Percentiles rank a stretch among this genome's conserved stretches.
These are phyloP conservation scores for Termitomyces sp. DNA, from an alignment of 768 basidiomycete genomes.

Conservation along the genomic window DNA sequence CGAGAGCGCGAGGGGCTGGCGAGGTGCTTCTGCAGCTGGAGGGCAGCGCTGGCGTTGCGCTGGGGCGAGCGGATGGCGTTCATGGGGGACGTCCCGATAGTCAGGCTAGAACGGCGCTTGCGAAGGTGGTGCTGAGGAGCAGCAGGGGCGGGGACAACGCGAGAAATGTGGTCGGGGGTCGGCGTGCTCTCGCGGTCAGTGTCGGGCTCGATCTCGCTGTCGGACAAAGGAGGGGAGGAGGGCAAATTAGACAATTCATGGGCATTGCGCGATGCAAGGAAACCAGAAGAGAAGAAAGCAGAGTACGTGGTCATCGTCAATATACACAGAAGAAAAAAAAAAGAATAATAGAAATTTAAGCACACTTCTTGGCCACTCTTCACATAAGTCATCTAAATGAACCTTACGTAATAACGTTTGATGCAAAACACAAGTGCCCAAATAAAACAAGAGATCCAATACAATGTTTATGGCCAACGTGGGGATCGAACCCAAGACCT, in stretches of 20 bases:
- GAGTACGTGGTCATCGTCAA: constrained; percentile 44
- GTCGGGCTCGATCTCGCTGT: constrained; percentile 30
- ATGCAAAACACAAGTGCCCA: background rate
- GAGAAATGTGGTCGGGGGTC: constrained; percentile 12
- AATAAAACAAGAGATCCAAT: too few species aligned
- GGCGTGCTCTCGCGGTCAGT: constrained; percentile 18
- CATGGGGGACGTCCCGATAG: constrained; percentile 47
- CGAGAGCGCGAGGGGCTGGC: constrained; percentile 35
- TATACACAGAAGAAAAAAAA: constrained; percentile 2
- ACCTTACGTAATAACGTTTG: constrained; percentile 7
- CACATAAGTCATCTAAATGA: background rate
- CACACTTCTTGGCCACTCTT: background rate
- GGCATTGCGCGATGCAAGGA: constrained; percentile 43
- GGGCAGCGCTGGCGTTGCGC: constrained; percentile 43
- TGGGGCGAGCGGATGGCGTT: constrained; percentile 51
- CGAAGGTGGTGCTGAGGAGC: constrained; percentile 38
- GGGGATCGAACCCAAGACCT: constrained; percentile 68
- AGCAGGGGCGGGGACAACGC: background rate
- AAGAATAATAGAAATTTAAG: background rate
- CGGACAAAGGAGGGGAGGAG: constrained; percentile 19
- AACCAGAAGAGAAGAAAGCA: constrained; percentile 64
- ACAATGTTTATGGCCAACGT: constrained; percentile 38
- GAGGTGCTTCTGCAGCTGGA: constrained; percentile 44
- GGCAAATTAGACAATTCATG: background rate
- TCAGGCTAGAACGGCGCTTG: constrained; percentile 59